Evolutionary conservation across 2,329 filamentous ascomycete genomes (phyloP).

Genomic region (Gnomoniopsis smithogilvyi): DNA sequence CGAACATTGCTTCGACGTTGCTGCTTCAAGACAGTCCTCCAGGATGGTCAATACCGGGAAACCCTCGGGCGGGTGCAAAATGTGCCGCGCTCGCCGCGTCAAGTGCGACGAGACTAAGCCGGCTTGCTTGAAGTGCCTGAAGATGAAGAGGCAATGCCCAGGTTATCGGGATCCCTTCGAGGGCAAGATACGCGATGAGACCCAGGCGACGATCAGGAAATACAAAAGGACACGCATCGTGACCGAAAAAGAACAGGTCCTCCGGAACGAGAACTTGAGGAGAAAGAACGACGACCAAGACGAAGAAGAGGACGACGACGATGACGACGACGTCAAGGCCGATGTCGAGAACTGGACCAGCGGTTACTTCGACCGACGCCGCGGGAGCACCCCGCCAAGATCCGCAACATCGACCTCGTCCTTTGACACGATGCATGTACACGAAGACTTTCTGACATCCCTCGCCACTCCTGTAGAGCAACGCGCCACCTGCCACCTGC

Average conservation of each 20-base stretch:
- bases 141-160: slow-evolving; percentile 21
- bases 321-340: neutral
- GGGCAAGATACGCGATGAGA: slow-evolving; percentile 24
- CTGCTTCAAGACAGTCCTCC: neutral
- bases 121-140: slow-evolving; percentile 23
- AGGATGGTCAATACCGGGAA: slow-evolving; percentile 25
- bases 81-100: slow-evolving; percentile 23
- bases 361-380: slow-evolving; percentile 1
- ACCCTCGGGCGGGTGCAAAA: slow-evolving; percentile 23
- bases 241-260: slow-evolving; percentile 6
- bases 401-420: slow-evolving; percentile 15
- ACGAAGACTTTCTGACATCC: neutral
- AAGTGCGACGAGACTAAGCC: slow-evolving; percentile 25
- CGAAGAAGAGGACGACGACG: neutral
- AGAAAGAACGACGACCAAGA: neutral
- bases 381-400: neutral
- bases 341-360: neutral
- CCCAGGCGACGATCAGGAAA: slow-evolving; percentile 21
- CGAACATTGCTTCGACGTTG: too few relatives aligned
- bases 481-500: slow-evolving; percentile 22
- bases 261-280: neutral
- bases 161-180: slow-evolving; percentile 23
- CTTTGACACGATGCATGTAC: slow-evolving; percentile 3
- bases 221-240: slow-evolving; percentile 6
- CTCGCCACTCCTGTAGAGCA: slow-evolving; percentile 20